Percentiles rank a stretch among this genome's conserved stretches.
Conservation (phyloP, 257 asterid species). For the Solanum sejunctum region DNA sequence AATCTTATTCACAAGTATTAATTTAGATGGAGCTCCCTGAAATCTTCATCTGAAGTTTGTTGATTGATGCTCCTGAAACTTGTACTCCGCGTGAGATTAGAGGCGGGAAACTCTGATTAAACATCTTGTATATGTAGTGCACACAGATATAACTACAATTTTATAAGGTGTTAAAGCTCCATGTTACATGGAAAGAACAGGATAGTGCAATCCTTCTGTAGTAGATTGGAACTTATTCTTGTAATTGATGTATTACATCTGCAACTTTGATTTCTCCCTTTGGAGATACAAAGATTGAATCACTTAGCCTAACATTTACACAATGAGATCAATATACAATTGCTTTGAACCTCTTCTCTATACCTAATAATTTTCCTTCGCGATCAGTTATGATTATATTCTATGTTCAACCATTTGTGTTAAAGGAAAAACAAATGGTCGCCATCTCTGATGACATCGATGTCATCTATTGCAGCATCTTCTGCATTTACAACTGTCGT, state of each 20-base stretch:
- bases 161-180: neutral
- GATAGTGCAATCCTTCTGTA: neutral
- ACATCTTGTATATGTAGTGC: neutral
- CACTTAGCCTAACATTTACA: neutral
- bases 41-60: neutral
- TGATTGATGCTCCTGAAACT: neutral
- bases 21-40: neutral
- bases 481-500: slow-evolving; percentile 42
- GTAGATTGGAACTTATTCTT: neutral
- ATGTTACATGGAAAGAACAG: neutral
- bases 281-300: neutral
- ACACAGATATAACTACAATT: neutral
- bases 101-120: neutral
- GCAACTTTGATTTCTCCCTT: neutral
- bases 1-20: neutral
- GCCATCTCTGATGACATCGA: slow-evolving; percentile 66
- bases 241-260: neutral
- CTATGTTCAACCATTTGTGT: slow-evolving; percentile 8
- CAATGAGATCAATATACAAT: neutral
- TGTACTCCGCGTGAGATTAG: neutral
- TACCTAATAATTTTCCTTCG: neutral
- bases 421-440: slow-evolving; percentile 62
- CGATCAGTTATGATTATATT: neutral
- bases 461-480: slow-evolving; percentile 72
- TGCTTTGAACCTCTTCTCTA: neutral